A percentile compares a stretch with the other conserved stretches of the same genome.
Conservation (phyloP, 352 stramenopile species). For the Phytophthora cryptogea region DNA sequence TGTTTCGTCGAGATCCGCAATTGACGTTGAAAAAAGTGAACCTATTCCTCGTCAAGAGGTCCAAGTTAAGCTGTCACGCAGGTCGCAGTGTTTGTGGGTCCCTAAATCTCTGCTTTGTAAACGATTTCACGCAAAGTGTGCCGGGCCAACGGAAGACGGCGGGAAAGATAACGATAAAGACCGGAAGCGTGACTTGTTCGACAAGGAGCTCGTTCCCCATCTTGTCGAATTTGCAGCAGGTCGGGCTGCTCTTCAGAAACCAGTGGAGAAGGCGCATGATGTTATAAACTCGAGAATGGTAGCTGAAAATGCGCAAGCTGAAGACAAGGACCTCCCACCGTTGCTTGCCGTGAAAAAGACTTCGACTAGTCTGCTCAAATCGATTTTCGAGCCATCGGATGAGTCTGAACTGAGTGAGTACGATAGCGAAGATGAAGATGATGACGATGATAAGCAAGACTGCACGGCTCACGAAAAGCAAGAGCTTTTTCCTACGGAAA, state of each 20-base stretch:
- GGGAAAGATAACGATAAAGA: slow-evolving; percentile 28
- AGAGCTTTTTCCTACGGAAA: background rate
- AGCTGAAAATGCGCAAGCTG: background rate
- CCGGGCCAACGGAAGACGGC: slow-evolving; percentile 33
- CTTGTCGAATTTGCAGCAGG: slow-evolving; percentile 65
- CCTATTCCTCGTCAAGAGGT: background rate
- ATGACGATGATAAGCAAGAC: slow-evolving; percentile 19
- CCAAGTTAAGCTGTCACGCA: slow-evolving; percentile 45
- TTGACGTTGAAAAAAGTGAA: slow-evolving; percentile 13
- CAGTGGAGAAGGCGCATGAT: slow-evolving; percentile 1
- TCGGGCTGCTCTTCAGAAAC: slow-evolving; percentile 22
- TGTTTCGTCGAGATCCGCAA: slow-evolving; percentile 43
- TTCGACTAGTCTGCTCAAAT: slow-evolving; percentile 61
- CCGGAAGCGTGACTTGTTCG: slow-evolving; percentile 57
- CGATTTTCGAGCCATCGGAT: slow-evolving; percentile 84
- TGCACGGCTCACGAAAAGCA: background rate
- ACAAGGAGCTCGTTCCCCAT: slow-evolving; percentile 73
- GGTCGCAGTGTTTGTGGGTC: slow-evolving; percentile 62
- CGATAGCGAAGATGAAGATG: slow-evolving; percentile 38
- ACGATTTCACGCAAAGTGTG: slow-evolving; percentile 78
- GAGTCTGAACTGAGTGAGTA: slow-evolving; percentile 53
- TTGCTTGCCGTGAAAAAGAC: slow-evolving; percentile 52
- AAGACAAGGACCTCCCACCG: slow-evolving; percentile 36
- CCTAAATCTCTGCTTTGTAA: slow-evolving; percentile 80
- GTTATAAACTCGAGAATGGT: background rate